These are phyloP conservation scores for Venturia aucupariae DNA, from an alignment of 2,329 filamentous ascomycete species.

Conservation along the genomic window DNA sequence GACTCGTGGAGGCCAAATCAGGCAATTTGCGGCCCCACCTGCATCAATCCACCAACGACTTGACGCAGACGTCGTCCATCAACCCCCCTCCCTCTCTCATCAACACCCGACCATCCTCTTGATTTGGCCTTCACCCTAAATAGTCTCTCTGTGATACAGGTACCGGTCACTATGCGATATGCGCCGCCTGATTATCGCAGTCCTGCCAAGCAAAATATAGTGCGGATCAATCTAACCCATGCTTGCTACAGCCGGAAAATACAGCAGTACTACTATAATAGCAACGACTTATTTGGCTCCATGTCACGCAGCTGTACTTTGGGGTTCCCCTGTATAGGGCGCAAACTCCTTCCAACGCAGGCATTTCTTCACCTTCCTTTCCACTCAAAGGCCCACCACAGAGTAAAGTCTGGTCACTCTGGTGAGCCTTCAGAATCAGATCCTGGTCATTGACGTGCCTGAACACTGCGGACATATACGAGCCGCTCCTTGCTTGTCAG, in stretches of 20 bases:
- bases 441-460: neutral
- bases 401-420: no score
- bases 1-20: neutral
- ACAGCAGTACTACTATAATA: neutral
- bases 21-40: no score
- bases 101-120: neutral
- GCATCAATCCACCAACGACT: no score
- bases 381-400: neutral
- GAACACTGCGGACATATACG: neutral
- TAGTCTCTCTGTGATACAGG: neutral
- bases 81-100: neutral
- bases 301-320: neutral
- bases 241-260: neutral
- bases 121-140: neutral
- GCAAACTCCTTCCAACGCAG: neutral
- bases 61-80: no score
- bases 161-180: neutral
- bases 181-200: neutral
- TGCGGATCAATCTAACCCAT: conserved; percentile 5
- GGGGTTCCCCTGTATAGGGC: neutral
- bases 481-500: neutral
- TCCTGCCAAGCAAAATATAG: conserved; percentile 6
- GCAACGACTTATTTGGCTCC: neutral
- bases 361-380: neutral
- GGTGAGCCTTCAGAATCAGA: neutral